A percentile compares a stretch with the other conserved stretches of the same genome.
Evolutionary conservation across 2,329 filamentous ascomycete genomes (phyloP).

Genomic region (Neobulgaria alba): DNA sequence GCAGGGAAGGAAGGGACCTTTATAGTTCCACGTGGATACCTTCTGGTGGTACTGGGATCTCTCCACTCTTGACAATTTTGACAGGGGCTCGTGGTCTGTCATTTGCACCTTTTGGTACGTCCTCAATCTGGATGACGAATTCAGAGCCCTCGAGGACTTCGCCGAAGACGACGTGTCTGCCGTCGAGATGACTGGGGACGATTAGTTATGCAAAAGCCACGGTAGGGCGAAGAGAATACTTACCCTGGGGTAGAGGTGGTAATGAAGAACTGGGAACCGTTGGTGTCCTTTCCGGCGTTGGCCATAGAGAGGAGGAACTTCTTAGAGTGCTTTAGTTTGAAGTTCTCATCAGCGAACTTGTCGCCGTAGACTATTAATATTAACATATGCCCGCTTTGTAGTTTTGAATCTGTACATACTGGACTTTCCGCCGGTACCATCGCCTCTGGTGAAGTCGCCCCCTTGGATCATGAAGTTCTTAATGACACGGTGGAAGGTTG

Average conservation of each 20-base stretch:
- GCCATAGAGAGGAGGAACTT: slow-evolving; percentile 78
- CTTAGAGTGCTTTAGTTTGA: slow-evolving; percentile 89
- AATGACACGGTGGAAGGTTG: slow-evolving; percentile 83
- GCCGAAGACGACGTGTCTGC: slow-evolving; percentile 78
- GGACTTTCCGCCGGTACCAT: slow-evolving; percentile 78
- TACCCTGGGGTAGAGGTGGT: slow-evolving; percentile 72
- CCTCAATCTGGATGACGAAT: slow-evolving; percentile 70
- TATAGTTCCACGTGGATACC: slow-evolving; percentile 89
- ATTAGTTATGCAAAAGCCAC: slow-evolving; percentile 10
- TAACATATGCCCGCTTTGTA: neutral
- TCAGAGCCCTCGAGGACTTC: slow-evolving; percentile 84
- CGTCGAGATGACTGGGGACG: slow-evolving; percentile 63
- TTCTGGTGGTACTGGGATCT: slow-evolving; percentile 77
- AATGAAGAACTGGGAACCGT: slow-evolving; percentile 87
- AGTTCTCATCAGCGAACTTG: slow-evolving; percentile 86
- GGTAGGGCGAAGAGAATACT: slow-evolving; percentile 24
- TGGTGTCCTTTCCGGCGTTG: slow-evolving; percentile 78
- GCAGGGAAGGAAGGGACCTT: slow-evolving; percentile 27
- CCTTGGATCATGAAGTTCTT: slow-evolving; percentile 89
- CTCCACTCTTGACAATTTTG: slow-evolving; percentile 77
- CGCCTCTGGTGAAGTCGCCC: slow-evolving; percentile 76
- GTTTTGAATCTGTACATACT: slow-evolving; percentile 44
- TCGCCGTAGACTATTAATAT: slow-evolving; percentile 61
- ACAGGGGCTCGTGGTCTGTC: slow-evolving; percentile 63
- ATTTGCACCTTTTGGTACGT: slow-evolving; percentile 51